Conservation (phyloP, 140 eudicot genomes). For the Senecio squalidus region DNA sequence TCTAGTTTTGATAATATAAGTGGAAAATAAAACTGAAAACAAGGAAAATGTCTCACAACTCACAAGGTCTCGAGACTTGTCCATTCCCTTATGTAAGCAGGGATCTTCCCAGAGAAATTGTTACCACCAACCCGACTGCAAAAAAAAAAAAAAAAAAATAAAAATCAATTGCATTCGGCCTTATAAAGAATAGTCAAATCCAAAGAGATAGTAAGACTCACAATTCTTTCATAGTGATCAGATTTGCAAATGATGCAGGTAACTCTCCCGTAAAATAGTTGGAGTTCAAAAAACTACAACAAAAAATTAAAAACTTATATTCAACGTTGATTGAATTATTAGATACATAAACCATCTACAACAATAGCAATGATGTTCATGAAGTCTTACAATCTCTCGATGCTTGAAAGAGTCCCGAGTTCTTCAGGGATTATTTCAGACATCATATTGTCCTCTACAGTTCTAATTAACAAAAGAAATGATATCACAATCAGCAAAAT, state of each 20-base stretch:
- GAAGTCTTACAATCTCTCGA: conserved; percentile 50
- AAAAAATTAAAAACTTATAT: conserved; percentile 10
- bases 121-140: conserved; percentile 53
- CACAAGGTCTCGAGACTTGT: conserved; percentile 39
- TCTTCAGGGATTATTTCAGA: conserved; percentile 54
- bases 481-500: conserved; percentile 1
- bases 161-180: too few species aligned
- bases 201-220: conserved; percentile 22
- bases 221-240: conserved; percentile 52
- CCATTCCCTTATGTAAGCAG: conserved; percentile 54
- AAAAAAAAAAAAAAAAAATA: neutral
- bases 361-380: neutral
- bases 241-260: conserved; percentile 46
- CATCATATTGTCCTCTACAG: conserved; percentile 48
- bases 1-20: neutral
- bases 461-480: neutral
- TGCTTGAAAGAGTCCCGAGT: conserved; percentile 54
- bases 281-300: conserved; percentile 33
- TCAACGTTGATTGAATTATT: neutral
- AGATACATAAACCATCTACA: neutral
- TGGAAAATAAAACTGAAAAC: neutral
- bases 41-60: conserved; percentile 47
- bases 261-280: conserved; percentile 61
- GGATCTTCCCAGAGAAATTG: conserved; percentile 56
- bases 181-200: neutral